A percentile compares a stretch with the other conserved stretches of the same genome.
Conservation (phyloP, 2,329 filamentous ascomycete species). For the Arthrobotrys entomopaga region DNA sequence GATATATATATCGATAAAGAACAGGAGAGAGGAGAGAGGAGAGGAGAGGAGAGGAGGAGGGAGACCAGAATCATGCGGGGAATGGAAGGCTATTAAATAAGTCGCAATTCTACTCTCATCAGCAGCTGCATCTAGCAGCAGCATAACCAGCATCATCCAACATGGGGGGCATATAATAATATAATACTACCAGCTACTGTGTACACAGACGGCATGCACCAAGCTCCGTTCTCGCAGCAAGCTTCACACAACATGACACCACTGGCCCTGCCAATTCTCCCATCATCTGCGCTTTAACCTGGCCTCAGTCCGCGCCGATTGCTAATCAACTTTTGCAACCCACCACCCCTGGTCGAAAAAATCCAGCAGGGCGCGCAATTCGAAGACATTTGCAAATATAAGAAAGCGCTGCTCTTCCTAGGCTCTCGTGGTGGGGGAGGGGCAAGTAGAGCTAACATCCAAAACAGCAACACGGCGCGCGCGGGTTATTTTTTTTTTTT, state of each 20-base stretch:
- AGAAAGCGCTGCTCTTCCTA: not conserved
- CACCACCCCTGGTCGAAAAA: no score
- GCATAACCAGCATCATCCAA: no score
- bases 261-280: slow-evolving; percentile 31
- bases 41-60: slow-evolving; percentile 30
- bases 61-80: slow-evolving; percentile 18
- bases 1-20: not conserved
- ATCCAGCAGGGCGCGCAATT: not conserved
- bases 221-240: slow-evolving; percentile 45
- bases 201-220: no score
- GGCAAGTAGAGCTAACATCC: slow-evolving; percentile 27
- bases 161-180: no score
- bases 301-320: slow-evolving; percentile 20
- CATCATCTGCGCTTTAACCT: slow-evolving; percentile 34
- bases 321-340: no score
- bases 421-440: slow-evolving; percentile 27
- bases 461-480: slow-evolving; percentile 12
- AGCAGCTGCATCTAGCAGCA: not conserved
- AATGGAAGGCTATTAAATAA: not conserved
- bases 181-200: no score
- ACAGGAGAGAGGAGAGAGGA: slow-evolving; percentile 44
- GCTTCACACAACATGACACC: slow-evolving; percentile 34
- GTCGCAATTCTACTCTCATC: slow-evolving; percentile 9
- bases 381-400: no score
- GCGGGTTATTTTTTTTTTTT: slow-evolving; percentile 21